Base-by-base conservation (phyloP, 2,329 filamentous ascomycete genomes). In the Cladobotryum mycophilum region DNA sequence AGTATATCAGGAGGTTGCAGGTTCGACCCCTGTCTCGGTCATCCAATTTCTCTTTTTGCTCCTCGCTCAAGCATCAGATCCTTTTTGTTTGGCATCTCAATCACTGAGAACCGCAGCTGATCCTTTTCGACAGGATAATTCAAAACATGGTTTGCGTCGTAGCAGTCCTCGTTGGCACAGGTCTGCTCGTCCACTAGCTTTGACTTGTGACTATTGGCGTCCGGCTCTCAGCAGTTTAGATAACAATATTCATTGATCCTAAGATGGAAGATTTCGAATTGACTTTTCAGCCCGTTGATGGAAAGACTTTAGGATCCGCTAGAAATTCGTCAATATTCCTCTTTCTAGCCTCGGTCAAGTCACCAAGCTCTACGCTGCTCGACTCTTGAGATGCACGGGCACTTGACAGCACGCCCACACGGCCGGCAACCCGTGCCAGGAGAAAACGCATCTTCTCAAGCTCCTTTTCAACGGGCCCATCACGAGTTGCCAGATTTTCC, bases 381-480 rank as follows among this genome's bases (percentile, higher is more conserved):
- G 20, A 13, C n/a, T 43, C 34, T 7, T 30, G 37, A 54, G n/a
- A 58, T 15, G 54, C 52, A 36, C 49, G 36, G 12, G 53, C 34
- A 22, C 60, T 60, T 6, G 67, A 64, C 14, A 78, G 51, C 50
- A 64, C 61, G 12, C 66, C 70, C 1, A 85, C 70, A 17, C 79
- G 73, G 2, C 75, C 79, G 4, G 76, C 74, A 0, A 86, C 81
- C 22, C 82, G 73, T 1, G 76, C 75, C 49, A 85, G 71, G 54
- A 89, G 66, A 56, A 83, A 72, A 34, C 82, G 76, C 76, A 85
- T 87, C 55, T 76, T 78, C 63, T 83, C 79, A 49, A 89, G 69
- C 66, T 89, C 85, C 48, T 70, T 71, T 61, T 85, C 84, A 9
- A 89, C 65, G 44, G 82, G 76, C 1, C 83, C 81, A 61, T 85